Evolutionary conservation across 2,329 filamentous ascomycete species (phyloP), one percentile per base, ranked within the genome.

Genomic region (Trichoderma sp.): DNA sequence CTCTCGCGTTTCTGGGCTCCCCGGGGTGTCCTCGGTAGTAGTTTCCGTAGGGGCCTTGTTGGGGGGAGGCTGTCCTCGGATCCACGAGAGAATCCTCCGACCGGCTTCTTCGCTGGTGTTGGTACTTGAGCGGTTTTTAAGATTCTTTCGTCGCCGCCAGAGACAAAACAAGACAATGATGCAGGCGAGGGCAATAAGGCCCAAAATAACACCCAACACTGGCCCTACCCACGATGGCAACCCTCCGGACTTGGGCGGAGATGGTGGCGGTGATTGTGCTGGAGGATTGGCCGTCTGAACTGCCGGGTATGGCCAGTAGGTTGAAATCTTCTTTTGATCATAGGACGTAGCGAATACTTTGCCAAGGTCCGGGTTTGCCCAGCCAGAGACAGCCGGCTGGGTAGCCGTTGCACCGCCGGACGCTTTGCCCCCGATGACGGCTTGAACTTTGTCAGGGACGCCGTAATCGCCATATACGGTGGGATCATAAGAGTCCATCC

Each of bases 401-500:
- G 87, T 92, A 50, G 87, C 79, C 0, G 89, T 94, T n/a, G 92
- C 92, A 13, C 88, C 87, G 7, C 92, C 92, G 0, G 80, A 81
- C 7, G 81, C 82, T 67, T 84, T 80, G 12, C 92, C 92, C 27
- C 92, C 92, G 61, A 95, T 90, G 70, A 87, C 84, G 0, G 81
- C 80, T 64, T 86, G 83, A 4, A 95, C 86, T 19, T 83, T 81
- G 17, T 84, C 80, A 0, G 91, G 92, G 1, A 95, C 90, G 2
- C 82, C 81, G 75, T 97, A 97, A n/a, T 85, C 78, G 27, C 82
- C 82, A 75, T 86, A 89, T 8, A 82, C 83, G 0, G 84, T 79
- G 0, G 92, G 90, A 48, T 89, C 87, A 75, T 94, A 97, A 2
- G 84, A 83, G 25, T 87, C 84, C 67, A 89, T 81, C 93, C 93